phyloP scores from a whole-genome alignment of 2,329 filamentous ascomycete genomes.

The Neonectria sp. region DNA sequence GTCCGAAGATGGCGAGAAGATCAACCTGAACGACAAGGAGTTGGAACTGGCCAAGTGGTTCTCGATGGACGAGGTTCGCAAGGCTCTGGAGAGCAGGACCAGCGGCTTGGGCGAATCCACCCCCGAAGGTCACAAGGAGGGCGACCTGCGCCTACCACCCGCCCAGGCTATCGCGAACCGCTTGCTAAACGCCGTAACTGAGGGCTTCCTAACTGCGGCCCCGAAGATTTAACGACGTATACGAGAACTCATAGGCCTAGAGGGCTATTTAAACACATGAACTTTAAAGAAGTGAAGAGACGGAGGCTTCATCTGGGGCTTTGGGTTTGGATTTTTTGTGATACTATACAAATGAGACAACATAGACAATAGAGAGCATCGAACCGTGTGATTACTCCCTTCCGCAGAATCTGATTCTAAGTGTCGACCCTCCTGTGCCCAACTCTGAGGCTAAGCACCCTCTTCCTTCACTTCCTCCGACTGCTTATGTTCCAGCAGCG shows the following conservation, averaged over 20 bases:
- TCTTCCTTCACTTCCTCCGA: no score
- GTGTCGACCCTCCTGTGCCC: neutral
- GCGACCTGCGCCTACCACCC: constrained; percentile 84
- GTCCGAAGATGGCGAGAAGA: constrained; percentile 79
- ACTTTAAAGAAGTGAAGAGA: neutral
- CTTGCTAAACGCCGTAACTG: constrained; percentile 83
- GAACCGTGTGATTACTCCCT: no score
- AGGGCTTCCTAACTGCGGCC: constrained; percentile 75
- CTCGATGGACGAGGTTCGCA: constrained; percentile 81
- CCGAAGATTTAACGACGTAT: constrained; percentile 64
- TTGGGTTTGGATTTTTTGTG: neutral
- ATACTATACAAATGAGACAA: neutral
- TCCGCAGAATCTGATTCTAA: neutral
- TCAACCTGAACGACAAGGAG: constrained; percentile 92
- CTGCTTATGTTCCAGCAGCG: no score
- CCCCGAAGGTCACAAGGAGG: constrained; percentile 80
- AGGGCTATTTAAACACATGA: neutral
- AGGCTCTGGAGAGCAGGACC: constrained; percentile 77
- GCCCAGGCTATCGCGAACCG: constrained; percentile 93
- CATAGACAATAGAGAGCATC: constrained; percentile 1
- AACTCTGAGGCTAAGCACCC: neutral
- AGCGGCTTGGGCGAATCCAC: constrained; percentile 77
- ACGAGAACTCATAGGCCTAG: neutral
- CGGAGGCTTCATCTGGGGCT: constrained; percentile 1
- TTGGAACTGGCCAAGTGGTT: constrained; percentile 94